A percentile compares a stretch with the other conserved stretches of the same genome.
Evolutionary conservation across 1,284 basidiomycete genomes (phyloP).

Genomic region (Austroboletus niveus): DNA sequence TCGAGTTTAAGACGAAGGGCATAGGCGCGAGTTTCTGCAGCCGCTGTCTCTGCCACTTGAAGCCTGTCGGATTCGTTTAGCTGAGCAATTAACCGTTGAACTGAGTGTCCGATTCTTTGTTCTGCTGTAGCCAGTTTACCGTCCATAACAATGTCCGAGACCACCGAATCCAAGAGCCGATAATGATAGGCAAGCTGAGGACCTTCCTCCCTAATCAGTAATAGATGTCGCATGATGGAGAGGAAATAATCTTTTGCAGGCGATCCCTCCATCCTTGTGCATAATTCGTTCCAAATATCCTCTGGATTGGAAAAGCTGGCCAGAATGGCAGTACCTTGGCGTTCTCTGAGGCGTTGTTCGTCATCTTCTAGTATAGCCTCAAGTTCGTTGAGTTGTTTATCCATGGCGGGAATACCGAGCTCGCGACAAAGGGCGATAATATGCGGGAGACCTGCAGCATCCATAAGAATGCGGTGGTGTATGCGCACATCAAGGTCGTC

Average conservation of each 20-base stretch:
- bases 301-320: conserved; percentile 78
- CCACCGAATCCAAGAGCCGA: conserved; percentile 90
- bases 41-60: conserved; percentile 78
- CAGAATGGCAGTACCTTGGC: conserved; percentile 75
- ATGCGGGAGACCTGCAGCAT: conserved; percentile 76
- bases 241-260: conserved; percentile 86
- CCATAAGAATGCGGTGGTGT: conserved; percentile 87
- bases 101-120: conserved; percentile 84
- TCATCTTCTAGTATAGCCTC: conserved; percentile 75
- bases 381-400: conserved; percentile 69
- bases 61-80: conserved; percentile 91
- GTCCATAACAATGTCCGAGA: conserved; percentile 92
- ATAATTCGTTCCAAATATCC: conserved; percentile 85
- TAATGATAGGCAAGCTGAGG: conserved; percentile 85
- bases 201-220: conserved; percentile 88
- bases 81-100: conserved; percentile 85
- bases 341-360: conserved; percentile 74
- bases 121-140: conserved; percentile 86
- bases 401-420: conserved; percentile 66
- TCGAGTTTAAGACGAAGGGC: conserved; percentile 66
- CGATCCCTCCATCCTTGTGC: conserved; percentile 71
- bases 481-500: conserved; percentile 82
- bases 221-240: conserved; percentile 88
- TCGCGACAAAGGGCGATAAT: conserved; percentile 73
- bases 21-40: conserved; percentile 63